Evolutionary conservation across 2,329 filamentous ascomycete species (phyloP).

Genomic region (Monosporascus ibericus): DNA sequence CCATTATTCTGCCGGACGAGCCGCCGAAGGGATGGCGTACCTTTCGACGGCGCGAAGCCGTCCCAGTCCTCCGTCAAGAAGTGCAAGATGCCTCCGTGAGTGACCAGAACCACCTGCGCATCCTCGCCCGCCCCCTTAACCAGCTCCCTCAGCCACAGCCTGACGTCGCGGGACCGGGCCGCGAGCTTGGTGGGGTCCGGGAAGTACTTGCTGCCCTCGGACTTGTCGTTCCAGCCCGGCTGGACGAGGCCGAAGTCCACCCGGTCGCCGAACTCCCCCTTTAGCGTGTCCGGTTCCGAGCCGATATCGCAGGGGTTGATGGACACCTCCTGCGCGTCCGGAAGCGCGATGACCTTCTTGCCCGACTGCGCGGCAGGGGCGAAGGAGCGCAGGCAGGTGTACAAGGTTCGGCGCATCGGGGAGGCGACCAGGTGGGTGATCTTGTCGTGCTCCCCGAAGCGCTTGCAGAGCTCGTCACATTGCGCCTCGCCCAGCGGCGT

Average conservation of each 20-base stretch:
- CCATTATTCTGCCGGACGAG: not conserved
- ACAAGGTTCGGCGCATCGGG: slow-evolving; percentile 73
- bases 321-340: slow-evolving; percentile 73
- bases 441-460: slow-evolving; percentile 59
- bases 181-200: slow-evolving; percentile 48
- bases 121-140: slow-evolving; percentile 38
- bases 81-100: slow-evolving; percentile 79
- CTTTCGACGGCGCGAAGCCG: slow-evolving; percentile 40
- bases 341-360: slow-evolving; percentile 57
- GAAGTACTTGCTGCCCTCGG: slow-evolving; percentile 35
- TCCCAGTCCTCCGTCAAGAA: slow-evolving; percentile 80
- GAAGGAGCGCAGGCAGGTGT: slow-evolving; percentile 70
- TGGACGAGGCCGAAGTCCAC: slow-evolving; percentile 60
- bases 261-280: slow-evolving; percentile 50
- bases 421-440: slow-evolving; percentile 71
- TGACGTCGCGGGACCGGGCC: slow-evolving; percentile 52
- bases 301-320: slow-evolving; percentile 73
- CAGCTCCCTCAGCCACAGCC: slow-evolving; percentile 50
- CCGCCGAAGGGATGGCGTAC: slow-evolving; percentile 25
- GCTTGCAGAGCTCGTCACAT: slow-evolving; percentile 55
- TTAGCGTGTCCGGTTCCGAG: slow-evolving; percentile 46
- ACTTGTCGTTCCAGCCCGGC: slow-evolving; percentile 69
- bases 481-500: slow-evolving; percentile 72
- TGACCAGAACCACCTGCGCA: slow-evolving; percentile 66
- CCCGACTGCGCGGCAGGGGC: slow-evolving; percentile 42